Evolutionary conservation across 495 filamentous ascomycete species (phyloP).

Genomic region (Lentithecium fluviatile): DNA sequence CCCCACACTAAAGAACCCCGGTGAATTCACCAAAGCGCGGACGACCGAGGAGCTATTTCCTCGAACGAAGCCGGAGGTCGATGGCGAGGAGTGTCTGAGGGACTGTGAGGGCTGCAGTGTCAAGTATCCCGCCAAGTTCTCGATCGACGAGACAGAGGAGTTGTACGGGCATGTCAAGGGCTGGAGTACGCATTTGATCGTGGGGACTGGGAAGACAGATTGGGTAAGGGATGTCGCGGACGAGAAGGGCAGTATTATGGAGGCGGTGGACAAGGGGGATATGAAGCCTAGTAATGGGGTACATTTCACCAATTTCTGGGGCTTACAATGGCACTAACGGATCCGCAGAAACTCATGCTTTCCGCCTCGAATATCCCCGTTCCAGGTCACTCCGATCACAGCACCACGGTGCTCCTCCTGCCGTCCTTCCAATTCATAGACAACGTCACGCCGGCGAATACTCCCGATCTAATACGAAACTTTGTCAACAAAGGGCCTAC

Average conservation of each 20-base stretch:
- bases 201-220: slow-evolving; percentile 92
- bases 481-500: slow-evolving; percentile 73
- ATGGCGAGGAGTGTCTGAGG: slow-evolving; percentile 84
- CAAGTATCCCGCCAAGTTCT: slow-evolving; percentile 70
- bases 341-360: slow-evolving; percentile 74
- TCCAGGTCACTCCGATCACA: slow-evolving; percentile 58
- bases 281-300: slow-evolving; percentile 74
- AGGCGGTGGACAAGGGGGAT: slow-evolving; percentile 68
- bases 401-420: slow-evolving; percentile 81
- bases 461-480: slow-evolving; percentile 67
- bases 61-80: slow-evolving; percentile 64
- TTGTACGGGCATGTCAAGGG: slow-evolving; percentile 86
- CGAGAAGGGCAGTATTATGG: slow-evolving; percentile 92
- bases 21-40: slow-evolving; percentile 40
- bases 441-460: slow-evolving; percentile 74
- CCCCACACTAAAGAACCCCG: slow-evolving; percentile 19
- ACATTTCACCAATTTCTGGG: slow-evolving; percentile 32
- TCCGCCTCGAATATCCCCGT: slow-evolving; percentile 92
- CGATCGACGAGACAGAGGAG: slow-evolving; percentile 72
- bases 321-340: background rate
- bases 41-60: slow-evolving; percentile 55
- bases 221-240: slow-evolving; percentile 90
- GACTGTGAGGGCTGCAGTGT: slow-evolving; percentile 85
- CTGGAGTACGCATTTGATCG: slow-evolving; percentile 85
- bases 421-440: slow-evolving; percentile 85